Evolutionary conservation across 441 rosid genomes (phyloP).

Genomic region (Metrosideros polymorpha): DNA sequence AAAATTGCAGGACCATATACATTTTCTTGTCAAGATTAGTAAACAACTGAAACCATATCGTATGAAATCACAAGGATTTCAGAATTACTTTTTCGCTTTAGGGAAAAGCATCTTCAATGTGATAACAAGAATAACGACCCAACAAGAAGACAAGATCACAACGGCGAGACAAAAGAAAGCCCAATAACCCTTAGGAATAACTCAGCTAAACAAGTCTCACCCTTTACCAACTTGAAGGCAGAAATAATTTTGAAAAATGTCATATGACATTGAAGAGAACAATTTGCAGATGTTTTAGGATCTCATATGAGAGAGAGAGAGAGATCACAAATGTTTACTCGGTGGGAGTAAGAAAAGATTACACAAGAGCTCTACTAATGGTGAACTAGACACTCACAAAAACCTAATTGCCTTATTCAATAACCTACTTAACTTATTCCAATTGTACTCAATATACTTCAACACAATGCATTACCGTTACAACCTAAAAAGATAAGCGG

Average conservation of each 20-base stretch:
- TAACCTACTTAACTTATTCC: no score
- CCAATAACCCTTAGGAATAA: not conserved
- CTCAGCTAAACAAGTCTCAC: not conserved
- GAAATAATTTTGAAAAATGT: not conserved
- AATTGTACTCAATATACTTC: no score
- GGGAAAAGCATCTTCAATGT: not conserved
- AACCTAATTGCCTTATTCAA: not conserved
- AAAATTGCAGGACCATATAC: not conserved
- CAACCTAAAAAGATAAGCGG: not conserved
- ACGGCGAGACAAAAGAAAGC: not conserved
- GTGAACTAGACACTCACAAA: not conserved
- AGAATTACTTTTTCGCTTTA: not conserved
- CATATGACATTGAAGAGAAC: not conserved
- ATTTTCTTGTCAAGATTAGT: not conserved
- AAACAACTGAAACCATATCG: not conserved
- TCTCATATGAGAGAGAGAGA: not conserved
- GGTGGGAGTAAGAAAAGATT: not conserved
- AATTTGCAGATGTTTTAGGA: not conserved
- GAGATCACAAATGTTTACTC: not conserved
- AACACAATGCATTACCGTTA: not conserved
- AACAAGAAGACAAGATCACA: not conserved
- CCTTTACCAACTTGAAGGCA: not conserved
- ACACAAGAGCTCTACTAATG: not conserved
- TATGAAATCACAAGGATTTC: not conserved
- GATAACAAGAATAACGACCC: not conserved